phyloP scores from a whole-genome alignment of 139 green algal genomes.

The Deuterostichococcus epilithicus region DNA sequence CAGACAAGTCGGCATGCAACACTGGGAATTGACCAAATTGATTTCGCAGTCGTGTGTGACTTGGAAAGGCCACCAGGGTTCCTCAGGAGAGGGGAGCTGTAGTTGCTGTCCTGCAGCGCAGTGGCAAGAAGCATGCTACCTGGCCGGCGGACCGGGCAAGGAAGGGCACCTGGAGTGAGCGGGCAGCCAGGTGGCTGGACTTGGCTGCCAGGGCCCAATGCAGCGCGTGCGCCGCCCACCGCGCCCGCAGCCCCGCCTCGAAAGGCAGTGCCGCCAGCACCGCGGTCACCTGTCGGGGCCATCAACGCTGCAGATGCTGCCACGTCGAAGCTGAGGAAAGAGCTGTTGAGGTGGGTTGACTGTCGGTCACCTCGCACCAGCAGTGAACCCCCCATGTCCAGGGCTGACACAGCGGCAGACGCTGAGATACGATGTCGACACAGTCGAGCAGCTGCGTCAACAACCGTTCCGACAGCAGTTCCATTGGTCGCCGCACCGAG shows the following conservation, averaged over 20 bases:
- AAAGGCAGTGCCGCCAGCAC: slow-evolving; percentile 39
- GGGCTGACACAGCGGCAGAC: slow-evolving; percentile 12
- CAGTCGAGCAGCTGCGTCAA: slow-evolving; percentile 23
- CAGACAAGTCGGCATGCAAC: too few relatives aligned
- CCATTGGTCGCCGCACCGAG: slow-evolving; percentile 49
- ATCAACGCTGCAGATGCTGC: neutral
- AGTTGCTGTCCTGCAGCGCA: too few relatives aligned
- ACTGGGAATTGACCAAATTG: too few relatives aligned
- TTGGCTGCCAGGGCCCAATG: slow-evolving; percentile 70
- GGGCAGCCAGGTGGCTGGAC: slow-evolving; percentile 56
- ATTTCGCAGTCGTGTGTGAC: too few relatives aligned
- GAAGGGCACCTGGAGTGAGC: slow-evolving; percentile 67
- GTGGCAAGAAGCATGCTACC: too few relatives aligned
- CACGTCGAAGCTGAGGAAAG: neutral
- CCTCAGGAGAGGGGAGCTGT: too few relatives aligned
- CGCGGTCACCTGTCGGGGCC: slow-evolving; percentile 7
- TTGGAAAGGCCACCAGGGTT: too few relatives aligned
- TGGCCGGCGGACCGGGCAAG: too few relatives aligned
- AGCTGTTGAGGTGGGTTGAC: slow-evolving; percentile 13
- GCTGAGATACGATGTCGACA: too few relatives aligned
- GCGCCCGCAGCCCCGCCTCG: slow-evolving; percentile 53
- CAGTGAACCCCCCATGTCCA: too few relatives aligned
- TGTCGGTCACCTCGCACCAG: too few relatives aligned
- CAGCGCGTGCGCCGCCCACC: slow-evolving; percentile 74
- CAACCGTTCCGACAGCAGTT: too few relatives aligned